Conservation (phyloP, 768 basidiomycete genomes). For the Auricularia heimuer region DNA sequence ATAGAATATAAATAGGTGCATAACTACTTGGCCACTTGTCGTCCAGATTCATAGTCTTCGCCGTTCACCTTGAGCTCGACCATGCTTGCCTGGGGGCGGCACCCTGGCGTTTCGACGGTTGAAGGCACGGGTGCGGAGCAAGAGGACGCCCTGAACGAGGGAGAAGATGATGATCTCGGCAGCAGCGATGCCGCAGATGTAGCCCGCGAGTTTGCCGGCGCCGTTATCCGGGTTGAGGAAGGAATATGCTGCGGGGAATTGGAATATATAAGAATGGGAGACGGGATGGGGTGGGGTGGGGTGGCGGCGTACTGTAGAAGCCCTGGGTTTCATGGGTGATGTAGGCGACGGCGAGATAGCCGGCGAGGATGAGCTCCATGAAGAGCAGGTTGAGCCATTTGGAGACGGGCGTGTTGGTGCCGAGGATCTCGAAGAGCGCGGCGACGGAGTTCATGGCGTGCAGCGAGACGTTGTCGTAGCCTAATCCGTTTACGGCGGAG, state of each 20-base stretch:
- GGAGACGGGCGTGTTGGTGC: slow-evolving; percentile 41
- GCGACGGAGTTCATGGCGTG: slow-evolving; percentile 53
- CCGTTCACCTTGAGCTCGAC: neutral
- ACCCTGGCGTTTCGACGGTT: neutral
- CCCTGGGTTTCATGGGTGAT: slow-evolving; percentile 51
- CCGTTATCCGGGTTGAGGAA: slow-evolving; percentile 50
- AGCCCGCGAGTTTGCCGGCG: slow-evolving; percentile 40
- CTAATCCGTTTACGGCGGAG: slow-evolving; percentile 19
- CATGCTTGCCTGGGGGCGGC: neutral
- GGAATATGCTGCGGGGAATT: slow-evolving; percentile 38
- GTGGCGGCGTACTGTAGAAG: slow-evolving; percentile 45
- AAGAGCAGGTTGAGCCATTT: slow-evolving; percentile 44
- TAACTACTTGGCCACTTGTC: too few species aligned
- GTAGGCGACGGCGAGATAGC: slow-evolving; percentile 61
- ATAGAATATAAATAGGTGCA: too few species aligned
- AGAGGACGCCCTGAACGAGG: slow-evolving; percentile 32
- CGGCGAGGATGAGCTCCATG: slow-evolving; percentile 38
- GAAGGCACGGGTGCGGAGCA: slow-evolving; percentile 28
- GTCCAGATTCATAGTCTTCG: neutral
- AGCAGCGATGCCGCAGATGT: slow-evolving; percentile 49
- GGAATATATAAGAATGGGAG: neutral
- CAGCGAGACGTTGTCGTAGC: slow-evolving; percentile 48
- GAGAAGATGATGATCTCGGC: slow-evolving; percentile 44
- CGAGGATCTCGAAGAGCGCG: slow-evolving; percentile 45
- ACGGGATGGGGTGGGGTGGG: neutral